Conservation (phyloP, 805 yeast species). For the Clavispora asparagi region DNA sequence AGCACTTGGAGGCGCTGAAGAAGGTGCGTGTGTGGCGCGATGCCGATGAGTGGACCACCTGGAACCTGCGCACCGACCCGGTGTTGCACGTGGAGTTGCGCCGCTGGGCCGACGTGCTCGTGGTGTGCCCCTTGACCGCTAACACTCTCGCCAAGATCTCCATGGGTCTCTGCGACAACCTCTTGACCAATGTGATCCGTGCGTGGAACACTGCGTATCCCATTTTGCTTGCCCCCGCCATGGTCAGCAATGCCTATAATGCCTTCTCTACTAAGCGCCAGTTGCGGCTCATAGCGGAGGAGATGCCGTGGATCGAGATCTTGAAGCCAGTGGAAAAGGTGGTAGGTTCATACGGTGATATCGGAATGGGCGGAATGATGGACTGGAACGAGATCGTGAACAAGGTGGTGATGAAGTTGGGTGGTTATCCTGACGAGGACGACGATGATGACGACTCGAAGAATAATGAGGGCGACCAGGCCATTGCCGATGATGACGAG, state of each 20-base stretch:
- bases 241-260: slow-evolving; percentile 90
- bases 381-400: slow-evolving; percentile 95
- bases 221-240: slow-evolving; percentile 87
- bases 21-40: slow-evolving; percentile 53
- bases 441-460: slow-evolving; percentile 44
- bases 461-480: slow-evolving; percentile 31
- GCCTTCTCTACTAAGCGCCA: slow-evolving; percentile 86
- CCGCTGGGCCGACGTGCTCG: slow-evolving; percentile 92
- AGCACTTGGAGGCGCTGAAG: slow-evolving; percentile 31
- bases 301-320: slow-evolving; percentile 94
- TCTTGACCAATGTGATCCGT: slow-evolving; percentile 82
- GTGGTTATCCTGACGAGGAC: slow-evolving; percentile 45
- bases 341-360: slow-evolving; percentile 88
- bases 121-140: slow-evolving; percentile 93
- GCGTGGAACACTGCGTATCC: slow-evolving; percentile 96
- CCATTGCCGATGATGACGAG: slow-evolving; percentile 19
- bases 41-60: slow-evolving; percentile 61
- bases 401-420: slow-evolving; percentile 66
- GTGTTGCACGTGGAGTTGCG: slow-evolving; percentile 91
- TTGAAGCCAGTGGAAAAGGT: slow-evolving; percentile 93
- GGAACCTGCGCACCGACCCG: slow-evolving; percentile 81
- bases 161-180: slow-evolving; percentile 86
- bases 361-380: slow-evolving; percentile 99
- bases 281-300: slow-evolving; percentile 68
- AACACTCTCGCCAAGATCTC: slow-evolving; percentile 88